phyloP scores from a whole-genome alignment of 1,284 basidiomycete species.

The Leccinum angustisporum region DNA sequence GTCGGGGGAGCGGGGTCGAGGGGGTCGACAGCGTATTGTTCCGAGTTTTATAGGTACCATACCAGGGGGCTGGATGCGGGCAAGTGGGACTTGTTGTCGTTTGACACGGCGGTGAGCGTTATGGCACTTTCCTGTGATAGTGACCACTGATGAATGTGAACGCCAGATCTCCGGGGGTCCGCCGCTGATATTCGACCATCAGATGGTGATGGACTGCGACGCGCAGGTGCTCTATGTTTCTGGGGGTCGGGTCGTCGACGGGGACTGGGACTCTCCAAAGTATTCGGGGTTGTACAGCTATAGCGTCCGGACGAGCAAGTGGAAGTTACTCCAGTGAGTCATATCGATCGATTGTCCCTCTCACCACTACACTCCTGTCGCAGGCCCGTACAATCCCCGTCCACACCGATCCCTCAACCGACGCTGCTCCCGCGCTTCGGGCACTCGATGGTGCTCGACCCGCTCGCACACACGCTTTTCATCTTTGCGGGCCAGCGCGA shows the following conservation, averaged over 20 bases:
- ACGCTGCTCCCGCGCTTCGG: constrained; percentile 62
- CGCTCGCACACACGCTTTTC: constrained; percentile 53
- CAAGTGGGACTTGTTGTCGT: constrained; percentile 65
- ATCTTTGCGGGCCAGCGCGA: constrained; percentile 72
- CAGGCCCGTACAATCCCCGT: constrained; percentile 36
- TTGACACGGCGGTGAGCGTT: constrained; percentile 61
- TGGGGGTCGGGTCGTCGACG: constrained; percentile 73
- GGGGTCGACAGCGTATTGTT: constrained; percentile 38
- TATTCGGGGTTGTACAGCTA: constrained; percentile 75
- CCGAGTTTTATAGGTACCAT: constrained; percentile 73
- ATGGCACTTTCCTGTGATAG: background rate
- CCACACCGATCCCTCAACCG: constrained; percentile 30
- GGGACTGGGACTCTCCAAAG: constrained; percentile 53
- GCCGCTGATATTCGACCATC: constrained; percentile 76
- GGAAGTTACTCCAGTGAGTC: constrained; percentile 64
- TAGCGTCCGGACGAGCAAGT: constrained; percentile 57
- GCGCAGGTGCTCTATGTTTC: constrained; percentile 75
- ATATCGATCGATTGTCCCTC: background rate
- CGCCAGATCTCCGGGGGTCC: constrained; percentile 64
- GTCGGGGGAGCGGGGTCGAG: constrained; percentile 12
- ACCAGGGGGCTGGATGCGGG: constrained; percentile 58
- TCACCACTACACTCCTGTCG: background rate
- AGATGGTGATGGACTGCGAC: constrained; percentile 76
- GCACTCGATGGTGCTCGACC: constrained; percentile 77
- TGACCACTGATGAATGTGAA: background rate